Percentiles rank a stretch among this genome's conserved stretches.
Conservation (phyloP, 2,329 filamentous ascomycete genomes). For the Fusarium siculi region DNA sequence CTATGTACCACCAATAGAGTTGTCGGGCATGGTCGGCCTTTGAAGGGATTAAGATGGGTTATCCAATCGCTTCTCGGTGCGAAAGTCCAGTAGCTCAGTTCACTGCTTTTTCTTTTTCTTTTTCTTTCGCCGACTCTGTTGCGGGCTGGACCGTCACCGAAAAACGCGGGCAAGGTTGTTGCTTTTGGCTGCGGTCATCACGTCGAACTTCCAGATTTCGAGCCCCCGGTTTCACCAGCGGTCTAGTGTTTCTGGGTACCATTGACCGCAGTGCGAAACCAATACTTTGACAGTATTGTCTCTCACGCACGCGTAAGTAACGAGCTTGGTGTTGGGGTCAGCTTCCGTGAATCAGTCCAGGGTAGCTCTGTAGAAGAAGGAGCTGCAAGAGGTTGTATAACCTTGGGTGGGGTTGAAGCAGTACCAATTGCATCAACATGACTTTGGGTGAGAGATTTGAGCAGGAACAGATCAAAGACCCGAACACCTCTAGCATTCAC, state of each 20-base stretch:
- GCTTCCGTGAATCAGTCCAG: not conserved
- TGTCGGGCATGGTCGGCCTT: slow-evolving; percentile 38
- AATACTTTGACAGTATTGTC: slow-evolving; percentile 2
- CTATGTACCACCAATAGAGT: slow-evolving; percentile 27
- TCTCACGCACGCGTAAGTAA: slow-evolving; percentile 2
- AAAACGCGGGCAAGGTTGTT: not conserved
- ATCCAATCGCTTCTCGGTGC: slow-evolving; percentile 11
- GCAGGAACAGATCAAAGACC: not conserved
- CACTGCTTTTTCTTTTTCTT: slow-evolving; percentile 29
- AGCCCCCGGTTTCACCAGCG: slow-evolving; percentile 22
- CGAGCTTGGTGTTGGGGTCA: not conserved
- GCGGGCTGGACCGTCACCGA: slow-evolving; percentile 1
- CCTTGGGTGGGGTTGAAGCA: not conserved
- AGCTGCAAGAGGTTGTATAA: not conserved
- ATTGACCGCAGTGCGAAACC: slow-evolving; percentile 25
- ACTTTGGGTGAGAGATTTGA: not conserved
- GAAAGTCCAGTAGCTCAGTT: not conserved
- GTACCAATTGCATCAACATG: not conserved
- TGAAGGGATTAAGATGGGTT: not conserved
- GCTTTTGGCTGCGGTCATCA: not conserved
- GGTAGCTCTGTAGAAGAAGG: not conserved
- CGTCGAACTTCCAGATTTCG: slow-evolving; percentile 1
- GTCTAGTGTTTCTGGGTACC: slow-evolving; percentile 5
- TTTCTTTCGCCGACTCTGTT: slow-evolving; percentile 26
- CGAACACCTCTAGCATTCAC: not conserved